Evolutionary conservation across 805 yeast genomes (phyloP).

Genomic region (Pichia insulana): DNA sequence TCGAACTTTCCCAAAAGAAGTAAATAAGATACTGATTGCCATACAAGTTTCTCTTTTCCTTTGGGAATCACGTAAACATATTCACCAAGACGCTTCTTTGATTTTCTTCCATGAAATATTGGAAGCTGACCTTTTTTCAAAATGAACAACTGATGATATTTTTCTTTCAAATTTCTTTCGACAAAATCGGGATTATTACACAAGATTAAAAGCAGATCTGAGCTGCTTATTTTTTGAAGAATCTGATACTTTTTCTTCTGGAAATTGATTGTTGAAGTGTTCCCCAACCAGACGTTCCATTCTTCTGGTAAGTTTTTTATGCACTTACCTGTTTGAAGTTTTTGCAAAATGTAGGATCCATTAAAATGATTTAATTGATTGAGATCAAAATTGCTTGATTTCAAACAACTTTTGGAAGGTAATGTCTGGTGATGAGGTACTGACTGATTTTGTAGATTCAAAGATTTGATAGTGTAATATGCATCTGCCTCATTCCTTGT

Average conservation of each 20-base stretch:
- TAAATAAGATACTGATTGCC: constrained; percentile 3
- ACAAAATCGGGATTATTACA: no score
- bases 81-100: constrained; percentile 1
- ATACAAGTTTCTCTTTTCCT: not conserved
- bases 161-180: not conserved
- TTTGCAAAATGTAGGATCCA: not conserved
- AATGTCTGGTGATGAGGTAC: no score
- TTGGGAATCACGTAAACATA: constrained; percentile 5
- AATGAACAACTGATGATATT: constrained; percentile 3
- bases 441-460: not conserved
- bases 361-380: not conserved
- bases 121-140: constrained; percentile 6
- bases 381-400: not conserved
- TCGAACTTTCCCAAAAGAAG: constrained; percentile 1
- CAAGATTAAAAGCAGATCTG: no score
- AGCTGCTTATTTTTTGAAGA: not conserved
- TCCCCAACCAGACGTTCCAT: constrained; percentile 12
- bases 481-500: no score
- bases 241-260: constrained; percentile 1
- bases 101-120: constrained; percentile 2
- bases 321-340: not conserved
- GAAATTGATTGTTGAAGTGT: not conserved
- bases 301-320: not conserved
- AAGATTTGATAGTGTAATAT: not conserved
- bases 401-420: not conserved